Base-by-base conservation (phyloP, 805 yeast species). In the Candida ipomoeae region DNA sequence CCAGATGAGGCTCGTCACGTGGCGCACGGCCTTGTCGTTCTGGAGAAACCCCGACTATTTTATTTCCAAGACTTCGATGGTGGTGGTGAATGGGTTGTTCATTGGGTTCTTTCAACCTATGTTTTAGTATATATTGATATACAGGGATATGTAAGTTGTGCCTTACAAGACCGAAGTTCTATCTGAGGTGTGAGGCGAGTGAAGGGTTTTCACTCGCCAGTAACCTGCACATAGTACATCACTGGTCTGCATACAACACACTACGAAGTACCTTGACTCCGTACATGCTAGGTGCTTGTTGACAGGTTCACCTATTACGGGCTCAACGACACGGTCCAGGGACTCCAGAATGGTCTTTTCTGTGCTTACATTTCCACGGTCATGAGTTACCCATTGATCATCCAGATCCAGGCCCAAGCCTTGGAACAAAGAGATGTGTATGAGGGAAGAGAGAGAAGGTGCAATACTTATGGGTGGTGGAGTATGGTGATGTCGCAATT, bases 401-500 rank as follows among this genome's bases (percentile, higher is more conserved):
- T 35, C 1, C 38, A 4, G 3, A 35, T 35, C 38, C 38, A 35
- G 11, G 38, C 38, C 6, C 38, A 35, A 35, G 38, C 38, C 1
- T 10, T 35, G 38, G 18, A n/a, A 91, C 89, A 84, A 65, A 61
- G 52, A 7, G 89, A 35, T 3, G 17, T 35, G 13, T 35, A 35
- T 17, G 38, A 35, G 20, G 38, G 38, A 15, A 35, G 38, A 35
- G 38, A 35, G 11, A 7, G 38, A n/a, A 78, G 82, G 54, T 82
- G 88, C 5, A 85, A 84, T 60, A 86, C 87, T 37, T 85, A 82
- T 70, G 85, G 83, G 58, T 85, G 91, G 91, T 71, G 81, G 21
- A 65, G 77, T 36, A 64, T 85, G 65, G 60, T 84, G 45, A 45
- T 83, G 14, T 65, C 84, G 3, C 83, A 83, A 57, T 71, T 71